phyloP scores from a whole-genome alignment of 2,329 filamentous ascomycete genomes.

The Aotearoamyces nothofagi region DNA sequence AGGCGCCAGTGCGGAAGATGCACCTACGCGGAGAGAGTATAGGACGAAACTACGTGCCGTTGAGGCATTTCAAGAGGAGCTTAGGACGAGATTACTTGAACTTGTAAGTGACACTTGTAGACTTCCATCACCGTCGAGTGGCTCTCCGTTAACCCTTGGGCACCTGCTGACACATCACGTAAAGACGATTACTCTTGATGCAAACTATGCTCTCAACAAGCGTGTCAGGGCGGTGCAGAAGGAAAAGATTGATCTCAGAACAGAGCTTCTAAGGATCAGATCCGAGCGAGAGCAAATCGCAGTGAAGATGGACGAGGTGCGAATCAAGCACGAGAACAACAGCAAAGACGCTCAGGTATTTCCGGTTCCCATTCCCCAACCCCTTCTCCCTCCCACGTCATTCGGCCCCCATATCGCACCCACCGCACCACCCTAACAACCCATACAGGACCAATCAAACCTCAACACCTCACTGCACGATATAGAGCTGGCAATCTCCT shows the following conservation, averaged over 20 bases:
- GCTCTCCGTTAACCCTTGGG: too few species aligned
- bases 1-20: slow-evolving; percentile 25
- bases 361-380: slow-evolving; percentile 5
- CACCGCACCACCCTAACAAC: background rate
- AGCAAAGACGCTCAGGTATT: slow-evolving; percentile 35
- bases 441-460: slow-evolving; percentile 7
- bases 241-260: slow-evolving; percentile 37
- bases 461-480: slow-evolving; percentile 46
- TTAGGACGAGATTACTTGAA: slow-evolving; percentile 38
- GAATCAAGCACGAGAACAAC: slow-evolving; percentile 40
- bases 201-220: slow-evolving; percentile 39
- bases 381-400: background rate
- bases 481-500: slow-evolving; percentile 40
- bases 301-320: slow-evolving; percentile 46
- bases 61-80: slow-evolving; percentile 41
- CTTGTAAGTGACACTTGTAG: slow-evolving; percentile 32
- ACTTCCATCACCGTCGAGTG: too few species aligned
- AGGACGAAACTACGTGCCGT: slow-evolving; percentile 39
- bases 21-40: slow-evolving; percentile 34
- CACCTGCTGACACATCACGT: too few species aligned
- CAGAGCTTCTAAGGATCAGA: slow-evolving; percentile 43
- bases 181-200: slow-evolving; percentile 46
- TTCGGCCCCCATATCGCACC: too few species aligned
- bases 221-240: slow-evolving; percentile 40
- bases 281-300: slow-evolving; percentile 46